These are phyloP conservation scores for Triticum timopheevii DNA, from an alignment of 176 grass and related monocot genomes.

Conservation along the genomic window DNA sequence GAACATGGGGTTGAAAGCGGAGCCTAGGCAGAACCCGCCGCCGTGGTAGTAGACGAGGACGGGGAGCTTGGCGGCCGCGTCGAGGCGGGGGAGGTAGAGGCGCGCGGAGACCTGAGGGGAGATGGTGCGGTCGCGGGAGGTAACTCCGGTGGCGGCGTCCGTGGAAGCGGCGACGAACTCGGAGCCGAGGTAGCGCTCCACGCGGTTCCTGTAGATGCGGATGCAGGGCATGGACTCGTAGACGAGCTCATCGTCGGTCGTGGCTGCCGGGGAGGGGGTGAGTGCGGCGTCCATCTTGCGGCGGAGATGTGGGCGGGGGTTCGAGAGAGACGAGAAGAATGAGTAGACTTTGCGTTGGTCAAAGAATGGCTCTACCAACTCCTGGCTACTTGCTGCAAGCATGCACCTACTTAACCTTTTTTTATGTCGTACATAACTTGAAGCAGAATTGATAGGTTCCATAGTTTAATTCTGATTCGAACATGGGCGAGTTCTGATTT, in stretches of 20 bases:
- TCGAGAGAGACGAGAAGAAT: not conserved
- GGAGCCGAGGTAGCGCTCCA: conserved; percentile 52
- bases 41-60: conserved; percentile 62
- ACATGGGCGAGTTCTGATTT: not conserved
- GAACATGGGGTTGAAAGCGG: conserved; percentile 61
- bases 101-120: conserved; percentile 47
- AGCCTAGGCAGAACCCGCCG: conserved; percentile 63
- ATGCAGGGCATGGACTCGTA: conserved; percentile 53
- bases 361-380: not conserved
- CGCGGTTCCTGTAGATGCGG: conserved; percentile 54
- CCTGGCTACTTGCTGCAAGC: not conserved
- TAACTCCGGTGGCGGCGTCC: conserved; percentile 48
- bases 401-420: no score
- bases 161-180: not conserved
- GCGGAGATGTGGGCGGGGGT: conserved; percentile 25
- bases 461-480: not conserved
- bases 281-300: conserved; percentile 31
- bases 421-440: not conserved
- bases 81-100: conserved; percentile 49
- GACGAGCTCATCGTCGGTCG: conserved; percentile 49
- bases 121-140: conserved; percentile 52
- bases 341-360: not conserved
- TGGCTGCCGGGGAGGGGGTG: not conserved
- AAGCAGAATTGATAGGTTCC: not conserved
- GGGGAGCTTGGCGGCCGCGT: conserved; percentile 33